These are phyloP conservation scores for Zymoseptoria tritici DNA, from an alignment of 2,329 filamentous ascomycete genomes.

Conservation along the genomic window DNA sequence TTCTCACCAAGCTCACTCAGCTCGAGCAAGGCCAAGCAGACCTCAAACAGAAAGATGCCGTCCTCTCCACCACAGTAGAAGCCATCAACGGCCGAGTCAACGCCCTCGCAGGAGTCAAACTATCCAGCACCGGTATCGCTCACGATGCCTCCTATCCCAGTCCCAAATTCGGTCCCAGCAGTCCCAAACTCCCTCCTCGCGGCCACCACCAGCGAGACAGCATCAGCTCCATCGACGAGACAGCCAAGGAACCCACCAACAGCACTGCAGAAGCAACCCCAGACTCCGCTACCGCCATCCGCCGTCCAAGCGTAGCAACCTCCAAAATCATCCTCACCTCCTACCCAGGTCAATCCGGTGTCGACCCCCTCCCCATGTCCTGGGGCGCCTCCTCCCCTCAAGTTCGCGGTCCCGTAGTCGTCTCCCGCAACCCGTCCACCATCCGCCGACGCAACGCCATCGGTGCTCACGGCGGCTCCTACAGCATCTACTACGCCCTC, in stretches of 20 bases:
- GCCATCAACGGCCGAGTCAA: constrained; percentile 56
- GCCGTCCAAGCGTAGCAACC: constrained; percentile 37
- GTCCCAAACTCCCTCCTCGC: constrained; percentile 17
- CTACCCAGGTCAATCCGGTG: constrained; percentile 88
- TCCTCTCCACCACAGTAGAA: constrained; percentile 50
- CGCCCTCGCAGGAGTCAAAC: constrained; percentile 52
- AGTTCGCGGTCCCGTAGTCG: constrained; percentile 78
- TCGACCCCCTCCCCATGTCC: constrained; percentile 79
- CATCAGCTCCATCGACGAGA: constrained; percentile 19
- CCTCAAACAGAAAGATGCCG: constrained; percentile 48
- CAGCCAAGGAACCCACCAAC: constrained; percentile 13
- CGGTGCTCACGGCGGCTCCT: constrained; percentile 77
- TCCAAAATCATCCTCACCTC: constrained; percentile 67
- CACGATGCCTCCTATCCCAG: constrained; percentile 25
- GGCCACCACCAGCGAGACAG: constrained; percentile 20
- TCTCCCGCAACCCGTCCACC: constrained; percentile 67
- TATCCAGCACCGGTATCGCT: constrained; percentile 45
- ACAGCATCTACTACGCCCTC: constrained; percentile 90
- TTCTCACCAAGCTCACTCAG: constrained; percentile 48
- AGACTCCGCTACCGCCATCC: constrained; percentile 15
- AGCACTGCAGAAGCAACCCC: constrained; percentile 11
- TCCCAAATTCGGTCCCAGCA: constrained; percentile 16
- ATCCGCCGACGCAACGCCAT: constrained; percentile 72
- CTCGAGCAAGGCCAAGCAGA: constrained; percentile 50
- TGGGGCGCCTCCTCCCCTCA: constrained; percentile 76